A percentile compares a stretch with the other conserved stretches of the same genome.
These are phyloP conservation scores for Salix purpurea DNA, from an alignment of 345 rosid species.

Conservation along the genomic window DNA sequence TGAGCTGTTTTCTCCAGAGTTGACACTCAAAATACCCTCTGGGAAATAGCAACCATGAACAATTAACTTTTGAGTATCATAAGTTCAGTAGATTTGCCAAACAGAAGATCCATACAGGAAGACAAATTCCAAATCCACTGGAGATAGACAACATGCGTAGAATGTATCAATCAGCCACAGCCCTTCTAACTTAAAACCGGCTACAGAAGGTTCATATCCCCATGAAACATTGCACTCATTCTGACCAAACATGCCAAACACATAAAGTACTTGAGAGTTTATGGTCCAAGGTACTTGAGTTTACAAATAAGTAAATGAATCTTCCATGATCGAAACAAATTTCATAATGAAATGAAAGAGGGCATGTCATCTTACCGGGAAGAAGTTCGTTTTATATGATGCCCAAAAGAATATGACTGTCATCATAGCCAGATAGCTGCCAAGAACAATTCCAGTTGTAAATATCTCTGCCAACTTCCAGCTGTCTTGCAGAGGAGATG, in stretches of 20 bases:
- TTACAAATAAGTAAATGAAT: neutral
- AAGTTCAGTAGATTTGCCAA: neutral
- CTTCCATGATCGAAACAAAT: neutral
- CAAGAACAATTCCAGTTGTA: constrained; percentile 84
- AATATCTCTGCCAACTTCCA: constrained; percentile 97
- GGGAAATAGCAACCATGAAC: constrained; percentile 20
- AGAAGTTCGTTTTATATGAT: constrained; percentile 88
- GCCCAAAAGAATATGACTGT: constrained; percentile 98
- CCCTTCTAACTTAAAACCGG: neutral
- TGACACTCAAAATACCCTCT: constrained; percentile 77
- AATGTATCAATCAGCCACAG: neutral
- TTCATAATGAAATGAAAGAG: constrained; percentile 3
- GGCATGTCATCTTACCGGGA: constrained; percentile 55
- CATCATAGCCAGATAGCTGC: constrained; percentile 96
- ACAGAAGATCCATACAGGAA: neutral
- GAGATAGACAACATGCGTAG: neutral
- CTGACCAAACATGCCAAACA: neutral
- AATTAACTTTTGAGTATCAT: neutral
- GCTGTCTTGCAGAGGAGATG: constrained; percentile 97
- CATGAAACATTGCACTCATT: neutral
- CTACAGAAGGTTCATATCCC: neutral
- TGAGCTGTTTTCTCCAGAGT: constrained; percentile 87
- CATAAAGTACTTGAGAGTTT: neutral
- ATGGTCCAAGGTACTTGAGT: neutral
- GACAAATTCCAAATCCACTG: neutral